These are phyloP conservation scores for Citrus hindsii DNA, from an alignment of 345 rosid genomes.

Conservation along the genomic window DNA sequence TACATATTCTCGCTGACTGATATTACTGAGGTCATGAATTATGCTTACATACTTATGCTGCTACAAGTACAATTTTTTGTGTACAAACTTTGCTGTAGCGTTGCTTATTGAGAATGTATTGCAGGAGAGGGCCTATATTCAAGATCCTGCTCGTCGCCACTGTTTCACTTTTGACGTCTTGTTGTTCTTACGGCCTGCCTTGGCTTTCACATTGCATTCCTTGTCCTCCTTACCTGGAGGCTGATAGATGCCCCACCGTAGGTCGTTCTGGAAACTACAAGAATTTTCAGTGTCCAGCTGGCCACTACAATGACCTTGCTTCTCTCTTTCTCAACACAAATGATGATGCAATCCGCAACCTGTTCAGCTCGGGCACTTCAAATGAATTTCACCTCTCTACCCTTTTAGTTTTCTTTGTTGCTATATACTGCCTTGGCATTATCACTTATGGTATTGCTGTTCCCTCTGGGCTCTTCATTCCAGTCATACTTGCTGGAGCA, in stretches of 20 bases:
- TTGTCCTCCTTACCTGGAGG: conserved; percentile 49
- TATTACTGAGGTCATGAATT: not conserved
- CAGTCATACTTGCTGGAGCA: conserved; percentile 92
- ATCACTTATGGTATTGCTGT: conserved; percentile 89
- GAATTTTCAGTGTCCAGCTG: conserved; percentile 80
- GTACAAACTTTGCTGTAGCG: not conserved
- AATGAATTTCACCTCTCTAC: conserved; percentile 64
- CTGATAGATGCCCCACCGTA: conserved; percentile 67
- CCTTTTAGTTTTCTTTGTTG: conserved; percentile 62
- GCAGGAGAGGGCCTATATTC: conserved; percentile 75
- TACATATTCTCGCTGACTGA: not conserved
- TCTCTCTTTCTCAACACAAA: conserved; percentile 85
- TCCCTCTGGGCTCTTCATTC: conserved; percentile 95
- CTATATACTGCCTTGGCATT: conserved; percentile 71
- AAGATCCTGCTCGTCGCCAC: conserved; percentile 68
- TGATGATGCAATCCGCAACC: conserved; percentile 84
- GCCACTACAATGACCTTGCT: conserved; percentile 85
- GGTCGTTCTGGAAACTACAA: conserved; percentile 73
- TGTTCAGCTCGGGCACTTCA: conserved; percentile 52
- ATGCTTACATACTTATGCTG: not conserved
- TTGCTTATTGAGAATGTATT: conserved; percentile 22
- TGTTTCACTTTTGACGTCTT: conserved; percentile 73
- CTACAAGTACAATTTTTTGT: not conserved
- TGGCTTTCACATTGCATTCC: conserved; percentile 77
- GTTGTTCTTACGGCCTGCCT: conserved; percentile 82